Conservation (phyloP, 306 rosid genomes). For the Corylus heterophylla region DNA sequence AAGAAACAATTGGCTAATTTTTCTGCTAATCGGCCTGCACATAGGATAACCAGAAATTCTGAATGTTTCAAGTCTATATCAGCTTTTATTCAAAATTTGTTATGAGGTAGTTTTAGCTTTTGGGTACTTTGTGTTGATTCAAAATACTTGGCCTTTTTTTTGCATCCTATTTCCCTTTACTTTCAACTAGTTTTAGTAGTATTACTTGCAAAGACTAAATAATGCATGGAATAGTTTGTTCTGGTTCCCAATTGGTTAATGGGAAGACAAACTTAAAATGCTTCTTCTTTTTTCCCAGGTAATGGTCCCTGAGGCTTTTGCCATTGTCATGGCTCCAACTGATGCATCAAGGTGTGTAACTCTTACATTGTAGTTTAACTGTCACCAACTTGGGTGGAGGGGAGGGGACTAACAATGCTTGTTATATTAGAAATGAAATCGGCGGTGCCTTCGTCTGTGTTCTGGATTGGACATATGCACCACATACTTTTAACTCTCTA, state of each 20-base stretch:
- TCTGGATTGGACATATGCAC: neutral
- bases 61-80: neutral
- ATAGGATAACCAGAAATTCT: neutral
- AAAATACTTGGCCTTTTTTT: neutral
- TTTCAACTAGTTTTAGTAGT: neutral
- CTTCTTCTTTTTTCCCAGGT: conserved; percentile 41
- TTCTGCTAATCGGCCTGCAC: neutral
- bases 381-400: neutral
- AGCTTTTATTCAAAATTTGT: neutral
- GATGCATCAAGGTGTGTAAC: conserved; percentile 63
- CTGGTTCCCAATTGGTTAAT: neutral
- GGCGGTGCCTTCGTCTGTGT: neutral
- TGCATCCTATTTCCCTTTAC: neutral
- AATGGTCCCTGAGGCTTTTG: conserved; percentile 86
- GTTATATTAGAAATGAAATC: neutral
- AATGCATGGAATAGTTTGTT: neutral
- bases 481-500: neutral
- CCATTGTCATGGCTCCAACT: conserved; percentile 79
- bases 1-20: neutral
- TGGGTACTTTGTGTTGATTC: conserved; percentile 1
- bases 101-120: neutral
- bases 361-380: neutral
- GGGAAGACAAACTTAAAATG: conserved; percentile 15
- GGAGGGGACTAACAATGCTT: neutral
- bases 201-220: neutral